These are phyloP conservation scores for Ceratobasidium papillatum DNA, from an alignment of 1,284 basidiomycete genomes.

Conservation along the genomic window DNA sequence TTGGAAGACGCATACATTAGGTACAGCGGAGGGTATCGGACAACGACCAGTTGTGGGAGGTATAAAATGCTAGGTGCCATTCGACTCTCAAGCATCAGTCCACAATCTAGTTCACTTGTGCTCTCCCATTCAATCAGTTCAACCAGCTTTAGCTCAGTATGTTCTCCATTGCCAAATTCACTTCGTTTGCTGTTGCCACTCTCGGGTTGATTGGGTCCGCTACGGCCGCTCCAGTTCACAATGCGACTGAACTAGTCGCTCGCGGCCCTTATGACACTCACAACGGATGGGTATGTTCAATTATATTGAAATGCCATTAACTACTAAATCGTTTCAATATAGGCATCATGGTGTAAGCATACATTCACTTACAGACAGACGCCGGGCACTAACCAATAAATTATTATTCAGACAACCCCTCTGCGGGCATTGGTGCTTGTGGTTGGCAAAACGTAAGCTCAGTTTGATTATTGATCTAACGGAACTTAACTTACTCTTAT, in stretches of 20 bases:
- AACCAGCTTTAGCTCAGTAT: background rate
- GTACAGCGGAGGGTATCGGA: background rate
- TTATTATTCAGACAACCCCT: conserved; percentile 23
- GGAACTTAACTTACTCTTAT: background rate
- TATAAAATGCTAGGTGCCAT: background rate
- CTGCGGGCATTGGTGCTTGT: conserved; percentile 31
- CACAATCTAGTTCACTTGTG: background rate
- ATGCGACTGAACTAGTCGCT: conserved; percentile 20
- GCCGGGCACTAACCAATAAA: background rate
- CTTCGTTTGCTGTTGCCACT: background rate
- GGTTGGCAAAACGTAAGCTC: conserved; percentile 35
- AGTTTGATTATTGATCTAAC: background rate
- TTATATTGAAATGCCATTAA: background rate
- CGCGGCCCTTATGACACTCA: conserved; percentile 39
- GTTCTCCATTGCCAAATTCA: conserved; percentile 5
- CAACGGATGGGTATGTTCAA: conserved; percentile 37
- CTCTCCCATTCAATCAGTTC: background rate
- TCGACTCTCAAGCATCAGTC: background rate
- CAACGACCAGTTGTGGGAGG: too few relatives aligned
- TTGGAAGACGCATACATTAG: background rate
- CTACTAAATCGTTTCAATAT: too few relatives aligned
- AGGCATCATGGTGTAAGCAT: conserved; percentile 41
- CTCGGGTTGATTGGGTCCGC: conserved; percentile 23
- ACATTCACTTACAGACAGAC: background rate
- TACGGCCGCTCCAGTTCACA: conserved; percentile 24